Base-by-base conservation (phyloP, 805 yeast species). In the Starmerella asiatica region DNA sequence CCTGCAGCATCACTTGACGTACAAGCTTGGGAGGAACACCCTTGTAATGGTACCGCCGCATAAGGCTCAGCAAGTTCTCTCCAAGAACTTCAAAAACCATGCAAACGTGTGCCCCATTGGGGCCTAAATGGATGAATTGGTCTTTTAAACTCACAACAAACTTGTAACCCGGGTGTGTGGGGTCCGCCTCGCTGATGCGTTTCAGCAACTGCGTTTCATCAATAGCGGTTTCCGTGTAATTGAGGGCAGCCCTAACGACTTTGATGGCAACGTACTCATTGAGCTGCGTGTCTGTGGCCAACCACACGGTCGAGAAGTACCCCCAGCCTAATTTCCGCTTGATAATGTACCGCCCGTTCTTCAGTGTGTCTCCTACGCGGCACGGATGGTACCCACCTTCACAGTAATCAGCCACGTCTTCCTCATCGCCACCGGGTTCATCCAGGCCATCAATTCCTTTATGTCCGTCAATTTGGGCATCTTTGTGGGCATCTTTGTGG, bases 81-180 rank as follows among this genome's bases (percentile, higher is more conserved):
- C 99, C 99, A 46, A 91, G 65, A 0, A 91, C 94, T 61, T 91
- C 98, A 58, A 91, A 91, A 1, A 88, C 96, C 97, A 91, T 91
- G 43, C 91, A 88, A 9, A 85, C 78, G 60, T 91, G 99, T 2
- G 71, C 68, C 1, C 99, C 99, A 59, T 91, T 84, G 4, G 83
- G 85, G 1, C 98, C 98, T 31, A 65, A 61, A 55, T 88, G 94
- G 40, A 75, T 73, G 57, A 91, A 91, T 43, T 80, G 74, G 59
- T 91, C 97, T 42, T 84, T 60, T 30, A 91, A 64, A 38, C 75
- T 76, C 34, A 91, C 80, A 19, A 88, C 79, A 58, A 80, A 83
- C 29, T 70, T 70, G 49, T 83, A 82, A 3, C 96, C 95, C 5
- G 81, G 80, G 53, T 83, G 93, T 30, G 65, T 67, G 1, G 70